Conservation (phyloP, 2,329 filamentous ascomycete species). For the Epichloe aotearoae region DNA sequence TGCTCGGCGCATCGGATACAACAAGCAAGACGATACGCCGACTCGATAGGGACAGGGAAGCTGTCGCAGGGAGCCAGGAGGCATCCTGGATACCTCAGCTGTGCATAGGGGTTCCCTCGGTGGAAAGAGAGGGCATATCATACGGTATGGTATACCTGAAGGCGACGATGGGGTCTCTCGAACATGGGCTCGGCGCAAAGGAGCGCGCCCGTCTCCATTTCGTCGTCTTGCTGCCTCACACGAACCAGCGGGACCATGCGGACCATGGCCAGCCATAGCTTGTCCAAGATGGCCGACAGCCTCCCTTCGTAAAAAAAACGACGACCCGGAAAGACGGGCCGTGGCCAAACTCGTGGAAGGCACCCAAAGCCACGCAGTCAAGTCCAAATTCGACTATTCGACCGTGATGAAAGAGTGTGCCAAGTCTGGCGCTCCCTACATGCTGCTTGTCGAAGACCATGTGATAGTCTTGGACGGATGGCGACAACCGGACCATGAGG, state of each 20-base stretch:
- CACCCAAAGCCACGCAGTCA: too few species aligned
- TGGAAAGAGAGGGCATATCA: constrained; percentile 3
- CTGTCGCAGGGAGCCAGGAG: not conserved
- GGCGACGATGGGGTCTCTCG: constrained; percentile 4
- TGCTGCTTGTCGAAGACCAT: too few species aligned
- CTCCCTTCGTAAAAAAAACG: constrained; percentile 3
- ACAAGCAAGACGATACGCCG: constrained; percentile 3
- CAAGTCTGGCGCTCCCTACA: too few species aligned
- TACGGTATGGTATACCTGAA: too few species aligned
- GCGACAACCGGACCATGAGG: too few species aligned
- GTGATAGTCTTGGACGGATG: too few species aligned
- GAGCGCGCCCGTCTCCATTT: constrained; percentile 3
- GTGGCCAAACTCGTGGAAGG: too few species aligned
- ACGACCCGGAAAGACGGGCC: too few species aligned
- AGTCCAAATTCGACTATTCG: too few species aligned
- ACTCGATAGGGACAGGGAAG: not conserved
- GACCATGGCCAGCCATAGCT: constrained; percentile 4
- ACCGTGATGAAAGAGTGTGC: too few species aligned
- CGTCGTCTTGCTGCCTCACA: constrained; percentile 5
- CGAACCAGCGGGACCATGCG: constrained; percentile 1
- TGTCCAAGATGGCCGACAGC: constrained; percentile 1
- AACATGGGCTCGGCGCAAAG: constrained; percentile 1
- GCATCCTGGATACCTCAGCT: constrained; percentile 2
- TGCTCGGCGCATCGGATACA: constrained; percentile 5
- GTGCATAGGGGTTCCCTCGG: constrained; percentile 6